Evolutionary conservation across 2,329 filamentous ascomycete species (phyloP).

Genomic region (Aspergillus vadensis): DNA sequence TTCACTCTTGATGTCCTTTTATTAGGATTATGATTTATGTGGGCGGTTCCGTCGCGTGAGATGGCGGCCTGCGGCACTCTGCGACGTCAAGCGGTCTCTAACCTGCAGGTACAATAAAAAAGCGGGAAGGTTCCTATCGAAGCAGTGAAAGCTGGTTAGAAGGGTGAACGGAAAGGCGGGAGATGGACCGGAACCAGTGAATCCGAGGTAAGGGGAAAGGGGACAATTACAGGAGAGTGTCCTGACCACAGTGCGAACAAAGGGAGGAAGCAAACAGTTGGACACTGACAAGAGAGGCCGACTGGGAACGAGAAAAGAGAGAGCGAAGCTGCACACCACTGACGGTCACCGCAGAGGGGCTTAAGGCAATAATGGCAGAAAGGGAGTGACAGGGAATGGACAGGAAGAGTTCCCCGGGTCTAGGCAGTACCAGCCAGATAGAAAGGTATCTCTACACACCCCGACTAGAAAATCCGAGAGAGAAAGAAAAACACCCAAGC

Average conservation of each 20-base stretch:
- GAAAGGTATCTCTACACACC: background rate
- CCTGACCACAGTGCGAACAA: constrained; percentile 2
- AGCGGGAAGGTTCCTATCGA: constrained; percentile 2
- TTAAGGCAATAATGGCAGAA: constrained; percentile 8
- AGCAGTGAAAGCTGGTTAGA: background rate
- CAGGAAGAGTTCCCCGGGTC: background rate
- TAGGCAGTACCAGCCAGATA: background rate
- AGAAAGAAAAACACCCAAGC: constrained; percentile 2
- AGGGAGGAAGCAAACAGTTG: constrained; percentile 7
- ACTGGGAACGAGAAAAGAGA: background rate
- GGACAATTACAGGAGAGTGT: constrained; percentile 5
- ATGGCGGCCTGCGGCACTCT: constrained; percentile 26
- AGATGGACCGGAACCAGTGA: background rate
- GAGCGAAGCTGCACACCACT: background rate
- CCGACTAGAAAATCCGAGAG: background rate
- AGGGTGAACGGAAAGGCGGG: background rate
- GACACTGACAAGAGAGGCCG: constrained; percentile 5
- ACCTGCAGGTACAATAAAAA: constrained; percentile 8
- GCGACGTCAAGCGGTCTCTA: constrained; percentile 17
- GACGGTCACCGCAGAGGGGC: background rate
- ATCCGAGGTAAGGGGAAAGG: background rate
- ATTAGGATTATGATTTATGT: constrained; percentile 5
- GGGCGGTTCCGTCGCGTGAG: constrained; percentile 18
- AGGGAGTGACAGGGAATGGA: background rate
- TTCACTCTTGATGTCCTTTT: constrained; percentile 1